Percentiles rank a stretch among this genome's conserved stretches.
These are phyloP conservation scores for Periconia macrospinosa DNA, from an alignment of 2,329 filamentous ascomycete species.

Conservation along the genomic window DNA sequence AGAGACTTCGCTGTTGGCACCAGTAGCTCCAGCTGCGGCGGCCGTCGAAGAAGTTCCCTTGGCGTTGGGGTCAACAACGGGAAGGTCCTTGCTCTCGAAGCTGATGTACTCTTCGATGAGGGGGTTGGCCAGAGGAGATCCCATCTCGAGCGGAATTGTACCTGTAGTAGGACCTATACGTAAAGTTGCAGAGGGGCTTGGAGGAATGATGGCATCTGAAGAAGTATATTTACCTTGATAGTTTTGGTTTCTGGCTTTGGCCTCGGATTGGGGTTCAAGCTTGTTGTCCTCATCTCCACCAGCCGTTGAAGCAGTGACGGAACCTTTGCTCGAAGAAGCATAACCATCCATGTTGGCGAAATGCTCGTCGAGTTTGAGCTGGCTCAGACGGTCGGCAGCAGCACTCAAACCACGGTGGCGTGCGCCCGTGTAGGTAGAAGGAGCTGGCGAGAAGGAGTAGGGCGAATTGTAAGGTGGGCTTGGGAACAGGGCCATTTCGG, in stretches of 20 bases:
- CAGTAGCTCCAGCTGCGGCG: slow-evolving; percentile 9
- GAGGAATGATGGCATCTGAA: not conserved
- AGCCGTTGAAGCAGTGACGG: slow-evolving; percentile 16
- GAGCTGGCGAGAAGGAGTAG: slow-evolving; percentile 26
- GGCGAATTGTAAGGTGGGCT: slow-evolving; percentile 37
- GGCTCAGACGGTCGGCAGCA: slow-evolving; percentile 82
- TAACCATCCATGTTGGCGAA: slow-evolving; percentile 12
- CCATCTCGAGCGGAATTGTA: slow-evolving; percentile 30
- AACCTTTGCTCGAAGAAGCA: slow-evolving; percentile 23
- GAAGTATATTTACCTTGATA: not conserved
- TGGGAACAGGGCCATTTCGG: slow-evolving; percentile 31
- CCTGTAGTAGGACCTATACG: slow-evolving; percentile 5
- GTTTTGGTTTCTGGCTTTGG: slow-evolving; percentile 3
- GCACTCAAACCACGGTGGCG: slow-evolving; percentile 64
- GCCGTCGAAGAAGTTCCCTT: slow-evolving; percentile 18
- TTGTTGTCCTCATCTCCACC: slow-evolving; percentile 18
- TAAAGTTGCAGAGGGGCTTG: not conserved
- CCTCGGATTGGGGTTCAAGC: no score
- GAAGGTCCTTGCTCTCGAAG: slow-evolving; percentile 31
- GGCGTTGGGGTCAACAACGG: slow-evolving; percentile 10
- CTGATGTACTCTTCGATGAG: slow-evolving; percentile 31
- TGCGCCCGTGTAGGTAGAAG: slow-evolving; percentile 20
- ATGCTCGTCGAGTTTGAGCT: slow-evolving; percentile 55
- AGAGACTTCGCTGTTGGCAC: slow-evolving; percentile 8
- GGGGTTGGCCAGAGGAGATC: slow-evolving; percentile 28